A percentile compares a stretch with the other conserved stretches of the same genome.
Evolutionary conservation across 192 early-diverging fungal species (phyloP).

Genomic region (Coemansia sp.): DNA sequence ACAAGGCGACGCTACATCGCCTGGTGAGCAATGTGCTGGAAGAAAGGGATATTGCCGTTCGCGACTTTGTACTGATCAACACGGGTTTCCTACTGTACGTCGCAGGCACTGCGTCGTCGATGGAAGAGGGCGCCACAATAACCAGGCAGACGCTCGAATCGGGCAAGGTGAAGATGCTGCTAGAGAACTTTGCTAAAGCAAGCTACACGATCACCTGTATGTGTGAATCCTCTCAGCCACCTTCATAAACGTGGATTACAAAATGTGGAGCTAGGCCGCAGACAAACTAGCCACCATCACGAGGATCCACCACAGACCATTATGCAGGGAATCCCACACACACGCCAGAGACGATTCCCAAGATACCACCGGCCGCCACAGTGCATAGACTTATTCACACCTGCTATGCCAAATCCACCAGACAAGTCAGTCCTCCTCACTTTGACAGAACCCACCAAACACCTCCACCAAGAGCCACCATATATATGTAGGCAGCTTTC

Average conservation of each 20-base stretch:
- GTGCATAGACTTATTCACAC: neutral
- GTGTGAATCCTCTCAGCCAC: too few species aligned
- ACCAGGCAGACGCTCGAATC: slow-evolving; percentile 75
- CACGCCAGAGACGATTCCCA: too few species aligned
- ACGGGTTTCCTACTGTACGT: slow-evolving; percentile 85
- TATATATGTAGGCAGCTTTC: neutral
- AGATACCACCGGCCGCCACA: neutral
- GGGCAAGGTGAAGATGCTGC: slow-evolving; percentile 66
- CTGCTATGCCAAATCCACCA: neutral
- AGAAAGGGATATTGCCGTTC: slow-evolving; percentile 64
- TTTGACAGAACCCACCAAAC: neutral
- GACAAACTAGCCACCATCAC: too few species aligned
- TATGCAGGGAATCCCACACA: too few species aligned
- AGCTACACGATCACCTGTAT: too few species aligned
- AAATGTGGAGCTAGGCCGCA: too few species aligned
- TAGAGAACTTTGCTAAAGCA: slow-evolving; percentile 66
- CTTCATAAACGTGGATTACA: too few species aligned
- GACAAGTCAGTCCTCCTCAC: neutral
- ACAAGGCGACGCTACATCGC: slow-evolving; percentile 72
- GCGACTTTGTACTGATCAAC: slow-evolving; percentile 94
- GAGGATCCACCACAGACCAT: too few species aligned
- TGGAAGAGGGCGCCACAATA: slow-evolving; percentile 76
- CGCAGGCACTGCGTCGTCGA: slow-evolving; percentile 70
- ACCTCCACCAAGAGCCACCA: neutral
- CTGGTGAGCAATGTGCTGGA: slow-evolving; percentile 71